Evolutionary conservation across 2,329 filamentous ascomycete species (phyloP).

Genomic region (Alternaria conjuncta): DNA sequence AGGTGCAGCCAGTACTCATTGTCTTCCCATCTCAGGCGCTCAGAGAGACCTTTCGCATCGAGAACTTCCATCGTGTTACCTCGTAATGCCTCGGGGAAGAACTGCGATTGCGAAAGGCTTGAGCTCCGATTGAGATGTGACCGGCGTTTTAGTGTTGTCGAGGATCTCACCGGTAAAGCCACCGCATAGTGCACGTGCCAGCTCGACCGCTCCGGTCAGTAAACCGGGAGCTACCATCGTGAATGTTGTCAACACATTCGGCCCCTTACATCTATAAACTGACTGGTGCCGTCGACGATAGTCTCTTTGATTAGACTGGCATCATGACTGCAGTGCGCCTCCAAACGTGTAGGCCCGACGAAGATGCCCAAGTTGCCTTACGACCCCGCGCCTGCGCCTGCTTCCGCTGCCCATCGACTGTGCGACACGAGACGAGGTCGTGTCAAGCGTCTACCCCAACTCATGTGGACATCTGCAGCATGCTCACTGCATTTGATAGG

Average conservation of each 20-base stretch:
- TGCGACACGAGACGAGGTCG: slow-evolving; percentile 3
- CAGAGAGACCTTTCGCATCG: slow-evolving; percentile 36
- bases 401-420: neutral
- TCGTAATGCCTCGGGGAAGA: slow-evolving; percentile 15
- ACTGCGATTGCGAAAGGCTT: slow-evolving; percentile 15
- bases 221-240: neutral
- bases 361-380: neutral
- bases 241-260: neutral
- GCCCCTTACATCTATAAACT: slow-evolving; percentile 1
- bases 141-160: slow-evolving; percentile 19
- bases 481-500: slow-evolving; percentile 6
- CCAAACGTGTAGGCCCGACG: neutral
- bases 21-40: slow-evolving; percentile 34
- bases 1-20: slow-evolving; percentile 47
- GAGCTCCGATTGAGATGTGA: slow-evolving; percentile 11
- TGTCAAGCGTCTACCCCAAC: slow-evolving; percentile 1
- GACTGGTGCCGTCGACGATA: neutral
- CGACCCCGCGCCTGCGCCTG: slow-evolving; percentile 13
- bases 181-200: slow-evolving; percentile 4
- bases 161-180: slow-evolving; percentile 20
- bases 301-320: neutral
- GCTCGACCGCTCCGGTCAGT: slow-evolving; percentile 16
- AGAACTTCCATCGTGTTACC: slow-evolving; percentile 30
- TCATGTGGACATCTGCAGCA: slow-evolving; percentile 4
- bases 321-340: neutral